These are phyloP conservation scores for Saccharomycopsis sp. DNA, from an alignment of 805 yeast genomes.

Conservation along the genomic window DNA sequence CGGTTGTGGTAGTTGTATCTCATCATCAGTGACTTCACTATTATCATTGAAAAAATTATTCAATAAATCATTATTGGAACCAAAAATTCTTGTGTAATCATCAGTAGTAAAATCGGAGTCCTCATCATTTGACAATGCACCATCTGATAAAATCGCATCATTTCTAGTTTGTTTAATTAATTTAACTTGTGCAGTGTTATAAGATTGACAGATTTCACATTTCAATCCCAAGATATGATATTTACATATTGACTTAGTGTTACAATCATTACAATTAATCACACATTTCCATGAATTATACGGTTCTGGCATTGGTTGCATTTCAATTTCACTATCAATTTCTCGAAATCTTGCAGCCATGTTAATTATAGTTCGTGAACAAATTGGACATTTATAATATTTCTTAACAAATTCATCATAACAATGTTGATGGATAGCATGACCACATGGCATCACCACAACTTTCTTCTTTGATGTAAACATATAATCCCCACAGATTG, in stretches of 20 bases:
- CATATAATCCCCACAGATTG: conserved; percentile 87
- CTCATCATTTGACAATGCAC: conserved; percentile 23
- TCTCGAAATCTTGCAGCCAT: conserved; percentile 87
- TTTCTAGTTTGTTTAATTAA: conserved; percentile 51
- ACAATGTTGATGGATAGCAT: conserved; percentile 83
- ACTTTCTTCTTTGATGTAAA: conserved; percentile 77
- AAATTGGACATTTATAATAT: conserved; percentile 85
- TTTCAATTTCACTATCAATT: conserved; percentile 72
- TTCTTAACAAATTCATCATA: conserved; percentile 76
- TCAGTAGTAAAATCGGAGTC: conserved; percentile 5
- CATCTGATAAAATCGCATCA: conserved; percentile 21
- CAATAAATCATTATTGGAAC: conserved; percentile 9
- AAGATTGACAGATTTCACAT: conserved; percentile 81
- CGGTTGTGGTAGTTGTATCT: conserved; percentile 8
- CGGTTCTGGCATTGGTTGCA: conserved; percentile 76
- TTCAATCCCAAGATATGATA: conserved; percentile 84
- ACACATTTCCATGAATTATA: conserved; percentile 69
- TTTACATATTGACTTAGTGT: conserved; percentile 64
- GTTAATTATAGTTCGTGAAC: conserved; percentile 76
- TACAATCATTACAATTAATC: conserved; percentile 80
- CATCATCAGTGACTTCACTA: conserved; percentile 17
- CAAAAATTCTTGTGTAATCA: conserved; percentile 3
- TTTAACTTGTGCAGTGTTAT: conserved; percentile 72
- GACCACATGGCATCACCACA: conserved; percentile 91
- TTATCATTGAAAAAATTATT: conserved; percentile 19